A percentile compares a stretch with the other conserved stretches of the same genome.
Conservation (phyloP, 1,284 basidiomycete genomes). For the Pseudozyma pruni region DNA sequence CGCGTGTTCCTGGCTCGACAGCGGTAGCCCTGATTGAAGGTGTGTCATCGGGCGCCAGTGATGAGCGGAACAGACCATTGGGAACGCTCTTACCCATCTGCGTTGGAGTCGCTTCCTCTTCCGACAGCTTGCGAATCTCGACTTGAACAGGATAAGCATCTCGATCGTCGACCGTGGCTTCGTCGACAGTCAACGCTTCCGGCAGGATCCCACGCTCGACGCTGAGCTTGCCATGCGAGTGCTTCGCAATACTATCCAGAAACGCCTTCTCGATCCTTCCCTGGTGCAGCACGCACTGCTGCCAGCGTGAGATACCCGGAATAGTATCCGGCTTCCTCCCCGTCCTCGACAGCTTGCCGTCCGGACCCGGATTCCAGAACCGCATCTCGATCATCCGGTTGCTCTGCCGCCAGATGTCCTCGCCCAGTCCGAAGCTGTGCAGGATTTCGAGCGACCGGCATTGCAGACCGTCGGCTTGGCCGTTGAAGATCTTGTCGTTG, state of each 20-base stretch:
- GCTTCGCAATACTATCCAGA: constrained; percentile 25
- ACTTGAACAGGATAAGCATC: constrained; percentile 19
- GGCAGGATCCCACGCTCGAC: constrained; percentile 30
- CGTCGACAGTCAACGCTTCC: constrained; percentile 23
- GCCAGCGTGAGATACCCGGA: constrained; percentile 36
- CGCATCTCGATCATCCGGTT: constrained; percentile 44
- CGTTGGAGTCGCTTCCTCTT: constrained; percentile 26
- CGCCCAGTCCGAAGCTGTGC: constrained; percentile 31
- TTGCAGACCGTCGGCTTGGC: constrained; percentile 46
- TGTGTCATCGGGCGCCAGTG: constrained; percentile 26
- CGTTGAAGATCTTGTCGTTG: constrained; percentile 36
- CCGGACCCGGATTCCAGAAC: constrained; percentile 39
- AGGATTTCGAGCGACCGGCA: constrained; percentile 35
- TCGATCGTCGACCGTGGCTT: constrained; percentile 15
- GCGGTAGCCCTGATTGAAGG: constrained; percentile 1
- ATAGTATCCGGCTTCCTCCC: constrained; percentile 32
- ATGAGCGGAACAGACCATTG: constrained; percentile 35
- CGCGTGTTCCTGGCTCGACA: constrained; percentile 19
- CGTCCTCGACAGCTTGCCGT: constrained; percentile 25
- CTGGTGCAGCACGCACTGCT: constrained; percentile 39
- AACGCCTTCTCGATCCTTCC: constrained; percentile 38
- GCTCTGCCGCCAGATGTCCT: constrained; percentile 31
- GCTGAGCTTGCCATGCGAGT: constrained; percentile 19
- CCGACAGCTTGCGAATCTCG: constrained; percentile 25
- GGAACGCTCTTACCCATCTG: constrained; percentile 38